A percentile compares a stretch with the other conserved stretches of the same genome.
Conservation (phyloP, 2,329 filamentous ascomycete species). For the Fusarium nelsonii region DNA sequence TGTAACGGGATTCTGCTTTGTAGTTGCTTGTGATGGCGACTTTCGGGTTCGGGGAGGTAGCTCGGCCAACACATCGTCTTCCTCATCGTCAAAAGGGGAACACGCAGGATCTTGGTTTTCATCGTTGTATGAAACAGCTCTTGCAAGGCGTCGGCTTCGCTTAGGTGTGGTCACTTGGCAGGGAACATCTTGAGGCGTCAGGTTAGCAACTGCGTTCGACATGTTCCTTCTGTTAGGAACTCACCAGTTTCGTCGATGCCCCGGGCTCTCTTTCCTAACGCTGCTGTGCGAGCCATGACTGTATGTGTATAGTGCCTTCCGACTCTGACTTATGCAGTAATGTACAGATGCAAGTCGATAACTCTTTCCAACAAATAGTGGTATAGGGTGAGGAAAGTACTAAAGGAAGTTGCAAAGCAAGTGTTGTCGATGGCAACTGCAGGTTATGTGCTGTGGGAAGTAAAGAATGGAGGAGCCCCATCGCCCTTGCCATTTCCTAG, state of each 20-base stretch:
- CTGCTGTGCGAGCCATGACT: conserved; percentile 48
- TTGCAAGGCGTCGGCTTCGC: conserved; percentile 58
- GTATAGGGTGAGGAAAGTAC: conserved; percentile 29
- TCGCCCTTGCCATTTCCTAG: conserved; percentile 38
- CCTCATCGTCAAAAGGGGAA: conserved; percentile 54
- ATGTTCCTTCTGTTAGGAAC: conserved; percentile 33
- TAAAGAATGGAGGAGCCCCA: conserved; percentile 36
- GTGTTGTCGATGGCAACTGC: conserved; percentile 33
- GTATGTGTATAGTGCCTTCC: conserved; percentile 27
- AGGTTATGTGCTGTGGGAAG: conserved; percentile 37
- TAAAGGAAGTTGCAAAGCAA: conserved; percentile 33
- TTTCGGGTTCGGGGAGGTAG: conserved; percentile 49
- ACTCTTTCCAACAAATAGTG: conserved; percentile 40
- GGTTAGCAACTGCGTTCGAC: conserved; percentile 31
- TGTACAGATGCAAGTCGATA: conserved; percentile 28
- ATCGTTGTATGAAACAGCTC: conserved; percentile 66
- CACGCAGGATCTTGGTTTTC: conserved; percentile 71
- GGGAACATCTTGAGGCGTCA: conserved; percentile 41
- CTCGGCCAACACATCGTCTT: conserved; percentile 57
- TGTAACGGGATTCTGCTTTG: conserved; percentile 67
- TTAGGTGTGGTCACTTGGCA: conserved; percentile 56
- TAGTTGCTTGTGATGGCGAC: conserved; percentile 49
- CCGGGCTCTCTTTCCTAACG: conserved; percentile 54
- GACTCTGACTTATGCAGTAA: conserved; percentile 19
- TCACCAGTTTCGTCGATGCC: conserved; percentile 49